phyloP scores from a whole-genome alignment of 257 asterid genomes.

The Apocynum venetum region DNA sequence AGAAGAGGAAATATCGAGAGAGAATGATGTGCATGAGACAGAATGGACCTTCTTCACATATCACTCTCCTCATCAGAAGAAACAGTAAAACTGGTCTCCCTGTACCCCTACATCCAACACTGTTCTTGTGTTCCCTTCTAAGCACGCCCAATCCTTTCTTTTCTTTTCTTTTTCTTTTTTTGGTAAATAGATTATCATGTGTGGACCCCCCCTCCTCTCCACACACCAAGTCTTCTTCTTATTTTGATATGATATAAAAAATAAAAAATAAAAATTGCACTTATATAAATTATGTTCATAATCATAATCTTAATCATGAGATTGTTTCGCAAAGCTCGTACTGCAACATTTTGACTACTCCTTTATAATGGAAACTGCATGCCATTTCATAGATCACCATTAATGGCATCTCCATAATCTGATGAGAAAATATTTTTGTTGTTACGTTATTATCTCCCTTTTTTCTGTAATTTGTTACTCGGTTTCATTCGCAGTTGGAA shows the following conservation, averaged over 20 bases:
- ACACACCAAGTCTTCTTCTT: not conserved
- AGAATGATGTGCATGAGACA: not conserved
- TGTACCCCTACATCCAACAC: conserved; percentile 20
- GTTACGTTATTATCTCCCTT: too few species aligned
- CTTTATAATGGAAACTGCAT: not conserved
- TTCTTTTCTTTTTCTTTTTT: not conserved
- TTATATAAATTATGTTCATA: conserved; percentile 4
- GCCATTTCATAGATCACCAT: not conserved
- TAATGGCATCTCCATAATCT: too few species aligned
- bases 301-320: conserved; percentile 20
- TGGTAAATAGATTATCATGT: not conserved
- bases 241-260: too few species aligned
- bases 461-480: too few species aligned
- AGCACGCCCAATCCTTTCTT: conserved; percentile 12
- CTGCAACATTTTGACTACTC: conserved; percentile 8
- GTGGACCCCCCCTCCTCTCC: conserved; percentile 2
- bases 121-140: conserved; percentile 13
- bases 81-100: conserved; percentile 12
- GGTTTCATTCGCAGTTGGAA: too few species aligned
- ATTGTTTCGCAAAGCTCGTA: conserved; percentile 10
- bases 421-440: too few species aligned
- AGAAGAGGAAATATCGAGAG: not conserved
- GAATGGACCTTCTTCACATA: not conserved
- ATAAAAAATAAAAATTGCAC: not conserved
- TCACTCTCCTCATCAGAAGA: not conserved